Evolutionary conservation across 306 rosid genomes (phyloP).

Genomic region (Alnus glutinosa): DNA sequence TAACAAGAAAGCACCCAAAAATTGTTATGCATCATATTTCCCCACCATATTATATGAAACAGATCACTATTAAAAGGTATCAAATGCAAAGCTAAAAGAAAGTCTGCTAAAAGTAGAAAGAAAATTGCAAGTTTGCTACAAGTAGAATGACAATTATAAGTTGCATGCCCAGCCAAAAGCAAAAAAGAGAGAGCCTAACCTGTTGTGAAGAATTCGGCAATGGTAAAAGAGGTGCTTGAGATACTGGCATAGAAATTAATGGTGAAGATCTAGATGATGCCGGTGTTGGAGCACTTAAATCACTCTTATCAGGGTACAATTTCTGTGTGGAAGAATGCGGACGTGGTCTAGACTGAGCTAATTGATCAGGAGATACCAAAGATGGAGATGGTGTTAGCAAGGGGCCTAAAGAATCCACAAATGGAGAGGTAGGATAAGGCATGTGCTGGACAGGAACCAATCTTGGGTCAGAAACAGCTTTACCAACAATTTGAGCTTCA

Average conservation of each 20-base stretch:
- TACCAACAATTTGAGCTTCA: constrained; percentile 36
- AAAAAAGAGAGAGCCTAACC: constrained; percentile 34
- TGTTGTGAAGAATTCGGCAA: constrained; percentile 47
- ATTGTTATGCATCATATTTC: background rate
- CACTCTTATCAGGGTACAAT: constrained; percentile 32
- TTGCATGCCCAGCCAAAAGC: background rate
- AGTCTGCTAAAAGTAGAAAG: background rate
- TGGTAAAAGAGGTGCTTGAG: constrained; percentile 57
- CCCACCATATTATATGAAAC: background rate
- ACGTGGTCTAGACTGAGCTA: constrained; percentile 33
- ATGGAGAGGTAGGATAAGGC: constrained; percentile 39
- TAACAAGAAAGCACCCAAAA: background rate
- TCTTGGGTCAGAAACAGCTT: constrained; percentile 37
- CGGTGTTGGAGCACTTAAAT: constrained; percentile 26
- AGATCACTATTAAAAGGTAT: background rate
- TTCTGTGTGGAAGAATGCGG: constrained; percentile 33
- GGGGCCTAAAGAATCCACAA: constrained; percentile 46
- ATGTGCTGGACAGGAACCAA: constrained; percentile 35
- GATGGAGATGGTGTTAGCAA: constrained; percentile 40
- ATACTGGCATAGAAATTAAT: constrained; percentile 32
- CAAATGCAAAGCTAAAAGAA: background rate
- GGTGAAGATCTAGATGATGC: constrained; percentile 38
- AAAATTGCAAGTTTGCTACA: background rate
- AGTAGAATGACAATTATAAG: background rate
- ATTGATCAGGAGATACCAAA: constrained; percentile 45